These are phyloP conservation scores for Boletus rufocinnamomeus DNA, from an alignment of 768 basidiomycete genomes.

Conservation along the genomic window DNA sequence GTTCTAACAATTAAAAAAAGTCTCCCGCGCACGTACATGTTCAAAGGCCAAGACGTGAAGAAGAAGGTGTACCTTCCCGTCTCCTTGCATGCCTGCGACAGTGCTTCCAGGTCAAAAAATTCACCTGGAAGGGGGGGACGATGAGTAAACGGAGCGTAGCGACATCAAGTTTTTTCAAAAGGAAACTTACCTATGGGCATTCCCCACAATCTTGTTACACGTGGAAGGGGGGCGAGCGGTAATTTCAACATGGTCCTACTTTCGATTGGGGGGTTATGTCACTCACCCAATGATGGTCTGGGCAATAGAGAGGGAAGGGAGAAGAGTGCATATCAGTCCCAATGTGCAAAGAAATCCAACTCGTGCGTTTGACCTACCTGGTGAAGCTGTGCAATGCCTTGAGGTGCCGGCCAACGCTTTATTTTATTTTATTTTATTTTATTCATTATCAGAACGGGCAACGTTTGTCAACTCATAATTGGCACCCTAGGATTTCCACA, in stretches of 20 bases:
- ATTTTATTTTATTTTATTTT: not conserved
- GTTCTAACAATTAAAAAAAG: not conserved
- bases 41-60: conserved; percentile 74
- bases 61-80: conserved; percentile 70
- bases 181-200: conserved; percentile 62
- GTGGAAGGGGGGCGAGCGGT: too few relatives aligned
- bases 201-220: conserved; percentile 53
- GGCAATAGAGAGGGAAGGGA: not conserved
- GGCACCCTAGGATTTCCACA: not conserved
- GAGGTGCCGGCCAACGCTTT: conserved; percentile 56
- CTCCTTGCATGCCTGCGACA: conserved; percentile 56
- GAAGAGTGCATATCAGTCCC: conserved; percentile 1
- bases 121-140: conserved; percentile 46
- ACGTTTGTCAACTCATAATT: not conserved
- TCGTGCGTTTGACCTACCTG: conserved; percentile 41
- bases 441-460: not conserved
- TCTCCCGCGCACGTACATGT: conserved; percentile 50
- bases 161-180: too few relatives aligned
- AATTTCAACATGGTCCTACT: not conserved
- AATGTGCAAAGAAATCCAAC: not conserved
- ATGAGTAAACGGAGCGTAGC: not conserved
- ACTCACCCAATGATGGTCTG: conserved; percentile 64
- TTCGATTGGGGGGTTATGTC: too few relatives aligned
- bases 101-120: conserved; percentile 69
- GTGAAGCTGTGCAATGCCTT: conserved; percentile 50